Conservation (phyloP, 257 asterid genomes). For the Cinchona pubescens region DNA sequence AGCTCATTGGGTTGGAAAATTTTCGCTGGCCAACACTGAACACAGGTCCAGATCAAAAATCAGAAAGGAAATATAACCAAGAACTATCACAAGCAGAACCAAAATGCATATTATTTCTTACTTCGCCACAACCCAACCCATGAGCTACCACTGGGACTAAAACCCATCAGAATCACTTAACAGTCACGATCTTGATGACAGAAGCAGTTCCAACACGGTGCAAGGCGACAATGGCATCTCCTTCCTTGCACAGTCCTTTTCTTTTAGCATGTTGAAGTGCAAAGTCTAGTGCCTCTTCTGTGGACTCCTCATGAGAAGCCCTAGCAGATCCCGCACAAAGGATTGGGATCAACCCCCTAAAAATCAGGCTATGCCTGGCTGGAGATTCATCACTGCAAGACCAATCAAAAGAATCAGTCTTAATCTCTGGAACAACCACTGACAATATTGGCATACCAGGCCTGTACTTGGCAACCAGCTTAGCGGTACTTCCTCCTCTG, state of each 20-base stretch:
- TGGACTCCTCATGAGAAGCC: conserved; percentile 85
- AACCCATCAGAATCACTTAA: conserved; percentile 42
- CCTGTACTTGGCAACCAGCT: conserved; percentile 79
- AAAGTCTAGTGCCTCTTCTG: conserved; percentile 79
- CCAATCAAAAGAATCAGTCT: conserved; percentile 80
- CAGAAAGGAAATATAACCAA: conserved; percentile 18
- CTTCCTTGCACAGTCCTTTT: conserved; percentile 67
- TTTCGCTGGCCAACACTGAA: conserved; percentile 24
- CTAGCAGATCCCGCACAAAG: conserved; percentile 79
- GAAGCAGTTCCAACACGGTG: conserved; percentile 86
- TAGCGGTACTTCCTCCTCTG: conserved; percentile 83
- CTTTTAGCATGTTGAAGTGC: conserved; percentile 75
- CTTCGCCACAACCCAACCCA: conserved; percentile 1
- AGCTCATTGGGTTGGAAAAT: conserved; percentile 30
- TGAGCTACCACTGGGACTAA: background rate
- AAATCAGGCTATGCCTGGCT: conserved; percentile 78
- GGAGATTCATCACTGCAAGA: conserved; percentile 83
- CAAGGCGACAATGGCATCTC: conserved; percentile 77
- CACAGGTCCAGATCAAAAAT: conserved; percentile 1
- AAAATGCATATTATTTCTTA: conserved; percentile 20
- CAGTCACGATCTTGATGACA: conserved; percentile 81
- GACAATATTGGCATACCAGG: conserved; percentile 81
- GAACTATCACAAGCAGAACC: background rate
- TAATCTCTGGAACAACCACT: conserved; percentile 80
- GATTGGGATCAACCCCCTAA: conserved; percentile 73